Conservation (phyloP, 1,284 basidiomycete species). For the Anthracocystis panici-leucophaei region DNA sequence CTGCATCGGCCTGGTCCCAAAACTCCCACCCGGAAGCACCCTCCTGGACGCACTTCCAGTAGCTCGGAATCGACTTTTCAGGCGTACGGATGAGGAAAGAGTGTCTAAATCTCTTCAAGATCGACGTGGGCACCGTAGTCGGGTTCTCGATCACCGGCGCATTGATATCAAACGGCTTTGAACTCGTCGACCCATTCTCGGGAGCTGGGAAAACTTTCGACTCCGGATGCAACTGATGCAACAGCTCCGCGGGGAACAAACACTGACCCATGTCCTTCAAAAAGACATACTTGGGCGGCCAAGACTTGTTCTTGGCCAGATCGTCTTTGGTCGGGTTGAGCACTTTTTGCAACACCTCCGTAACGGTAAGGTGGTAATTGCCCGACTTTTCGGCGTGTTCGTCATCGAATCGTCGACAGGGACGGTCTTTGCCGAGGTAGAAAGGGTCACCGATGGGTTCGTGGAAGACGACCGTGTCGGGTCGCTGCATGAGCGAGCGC, state of each 20-base stretch:
- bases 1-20: constrained; percentile 65
- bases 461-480: constrained; percentile 62
- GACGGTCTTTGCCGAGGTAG: constrained; percentile 54
- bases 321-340: constrained; percentile 44
- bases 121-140: constrained; percentile 60
- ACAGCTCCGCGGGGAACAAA: constrained; percentile 51
- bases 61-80: constrained; percentile 61
- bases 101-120: constrained; percentile 63
- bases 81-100: constrained; percentile 68
- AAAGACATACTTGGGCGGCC: constrained; percentile 58
- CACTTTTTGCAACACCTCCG: constrained; percentile 46
- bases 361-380: constrained; percentile 53
- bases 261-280: constrained; percentile 68
- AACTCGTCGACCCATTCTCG: not conserved
- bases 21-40: constrained; percentile 63
- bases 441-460: constrained; percentile 65
- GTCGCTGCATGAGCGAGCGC: constrained; percentile 62
- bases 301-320: constrained; percentile 35
- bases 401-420: constrained; percentile 57
- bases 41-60: constrained; percentile 66
- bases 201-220: constrained; percentile 58
- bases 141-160: constrained; percentile 66
- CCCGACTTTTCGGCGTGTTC: constrained; percentile 46
- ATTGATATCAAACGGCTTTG: constrained; percentile 23
- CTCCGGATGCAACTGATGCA: constrained; percentile 56